Evolutionary conservation across 768 basidiomycete genomes (phyloP).

Genomic region (Lyophyllum semitale): DNA sequence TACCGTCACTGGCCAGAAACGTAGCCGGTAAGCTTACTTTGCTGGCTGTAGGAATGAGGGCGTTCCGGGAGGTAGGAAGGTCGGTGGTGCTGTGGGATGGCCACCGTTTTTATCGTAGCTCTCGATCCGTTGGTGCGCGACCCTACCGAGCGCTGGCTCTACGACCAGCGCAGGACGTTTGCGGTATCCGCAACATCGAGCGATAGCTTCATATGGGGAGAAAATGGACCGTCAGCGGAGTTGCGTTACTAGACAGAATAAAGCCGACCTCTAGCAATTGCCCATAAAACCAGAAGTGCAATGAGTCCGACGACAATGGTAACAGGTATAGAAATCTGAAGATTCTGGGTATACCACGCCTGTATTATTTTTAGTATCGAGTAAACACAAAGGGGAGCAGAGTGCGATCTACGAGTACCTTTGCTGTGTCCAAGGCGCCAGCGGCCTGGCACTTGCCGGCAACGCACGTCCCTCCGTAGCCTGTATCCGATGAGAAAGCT

Average conservation of each 20-base stretch:
- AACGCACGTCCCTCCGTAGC: constrained; percentile 71
- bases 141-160: constrained; percentile 11
- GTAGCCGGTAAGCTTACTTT: constrained; percentile 22
- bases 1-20: background rate
- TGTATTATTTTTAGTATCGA: constrained; percentile 24
- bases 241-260: background rate
- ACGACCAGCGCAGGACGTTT: constrained; percentile 8
- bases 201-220: constrained; percentile 28
- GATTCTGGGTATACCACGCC: constrained; percentile 78
- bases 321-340: constrained; percentile 79
- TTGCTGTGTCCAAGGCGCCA: constrained; percentile 57
- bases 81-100: constrained; percentile 16
- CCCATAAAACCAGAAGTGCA: constrained; percentile 57
- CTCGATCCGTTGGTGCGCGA: constrained; percentile 18
- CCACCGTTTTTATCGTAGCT: constrained; percentile 23
- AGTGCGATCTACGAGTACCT: constrained; percentile 38
- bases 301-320: constrained; percentile 71
- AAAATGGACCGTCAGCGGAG: background rate
- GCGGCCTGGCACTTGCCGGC: constrained; percentile 64
- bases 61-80: constrained; percentile 14
- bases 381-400: constrained; percentile 7
- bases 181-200: constrained; percentile 33
- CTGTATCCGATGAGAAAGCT: constrained; percentile 31
- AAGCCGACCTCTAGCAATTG: constrained; percentile 42
- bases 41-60: constrained; percentile 10